These are phyloP conservation scores for Xylaria venustula DNA, from an alignment of 495 filamentous ascomycete species.

Conservation along the genomic window DNA sequence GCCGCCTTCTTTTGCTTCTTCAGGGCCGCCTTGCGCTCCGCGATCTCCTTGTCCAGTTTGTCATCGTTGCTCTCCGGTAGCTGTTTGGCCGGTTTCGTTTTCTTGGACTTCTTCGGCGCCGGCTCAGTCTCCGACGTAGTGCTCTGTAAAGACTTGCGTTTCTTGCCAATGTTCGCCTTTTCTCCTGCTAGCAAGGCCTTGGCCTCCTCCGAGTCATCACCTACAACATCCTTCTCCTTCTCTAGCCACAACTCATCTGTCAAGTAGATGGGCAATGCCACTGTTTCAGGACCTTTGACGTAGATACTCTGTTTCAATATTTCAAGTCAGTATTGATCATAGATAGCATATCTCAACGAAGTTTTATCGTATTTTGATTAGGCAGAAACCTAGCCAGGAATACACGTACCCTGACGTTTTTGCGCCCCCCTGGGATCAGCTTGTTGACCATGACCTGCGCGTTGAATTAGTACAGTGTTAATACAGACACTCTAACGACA, in stretches of 20 bases:
- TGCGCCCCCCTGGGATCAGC: conserved; percentile 80
- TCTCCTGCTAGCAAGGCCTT: conserved; percentile 45
- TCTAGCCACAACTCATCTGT: conserved; percentile 87
- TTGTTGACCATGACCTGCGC: conserved; percentile 67
- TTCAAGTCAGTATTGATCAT: not conserved
- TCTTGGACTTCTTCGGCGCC: conserved; percentile 49
- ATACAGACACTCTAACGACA: too few relatives aligned
- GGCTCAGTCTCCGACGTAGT: conserved; percentile 33
- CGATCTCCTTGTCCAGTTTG: conserved; percentile 58
- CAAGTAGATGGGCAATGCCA: conserved; percentile 87
- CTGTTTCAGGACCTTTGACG: conserved; percentile 65
- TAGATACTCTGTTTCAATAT: conserved; percentile 54
- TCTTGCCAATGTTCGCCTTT: conserved; percentile 62
- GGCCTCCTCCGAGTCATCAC: conserved; percentile 53
- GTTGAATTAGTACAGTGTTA: conserved; percentile 58
- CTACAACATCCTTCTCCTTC: conserved; percentile 67
- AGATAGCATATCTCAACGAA: not conserved
- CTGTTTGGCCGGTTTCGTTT: conserved; percentile 48
- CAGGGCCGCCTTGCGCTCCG: conserved; percentile 57
- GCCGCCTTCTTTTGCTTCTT: conserved; percentile 58
- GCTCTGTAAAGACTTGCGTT: conserved; percentile 54
- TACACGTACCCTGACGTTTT: conserved; percentile 58
- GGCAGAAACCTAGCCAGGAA: too few relatives aligned
- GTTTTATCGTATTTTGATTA: not conserved
- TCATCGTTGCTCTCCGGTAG: conserved; percentile 49